Conservation (phyloP, 371 early-diverging fungal species). For the Actinomucor elegans region DNA sequence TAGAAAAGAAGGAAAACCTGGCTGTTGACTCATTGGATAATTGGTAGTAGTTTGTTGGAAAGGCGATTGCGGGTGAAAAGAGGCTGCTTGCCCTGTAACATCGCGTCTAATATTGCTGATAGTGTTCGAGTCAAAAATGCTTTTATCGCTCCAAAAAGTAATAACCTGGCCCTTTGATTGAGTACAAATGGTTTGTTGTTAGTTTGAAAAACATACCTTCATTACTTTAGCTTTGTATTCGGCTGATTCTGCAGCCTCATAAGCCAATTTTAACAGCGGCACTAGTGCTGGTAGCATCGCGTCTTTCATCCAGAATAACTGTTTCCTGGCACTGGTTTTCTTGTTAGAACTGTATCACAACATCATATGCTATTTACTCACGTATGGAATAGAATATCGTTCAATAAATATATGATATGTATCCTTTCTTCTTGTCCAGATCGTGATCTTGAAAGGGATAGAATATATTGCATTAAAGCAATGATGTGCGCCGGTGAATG, state of each 20-base stretch:
- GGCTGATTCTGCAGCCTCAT: constrained; percentile 43
- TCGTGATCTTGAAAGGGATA: constrained; percentile 46
- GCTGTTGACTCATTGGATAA: not conserved
- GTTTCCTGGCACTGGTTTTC: constrained; percentile 56
- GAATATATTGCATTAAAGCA: constrained; percentile 40
- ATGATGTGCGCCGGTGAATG: constrained; percentile 39
- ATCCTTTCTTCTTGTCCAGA: constrained; percentile 54
- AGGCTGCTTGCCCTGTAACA: constrained; percentile 25
- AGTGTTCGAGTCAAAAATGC: constrained; percentile 41
- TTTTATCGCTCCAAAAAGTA: constrained; percentile 54
- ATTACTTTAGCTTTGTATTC: constrained; percentile 53
- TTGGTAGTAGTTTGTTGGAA: too few relatives aligned
- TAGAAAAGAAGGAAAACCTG: not conserved
- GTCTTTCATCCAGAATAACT: constrained; percentile 56
- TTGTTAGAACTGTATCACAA: too few relatives aligned
- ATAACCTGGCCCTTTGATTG: constrained; percentile 54
- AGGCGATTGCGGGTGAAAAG: not conserved
- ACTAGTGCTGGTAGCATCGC: constrained; percentile 53
- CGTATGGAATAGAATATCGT: constrained; percentile 64
- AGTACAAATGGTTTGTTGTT: too few relatives aligned
- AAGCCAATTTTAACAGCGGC: constrained; percentile 52
- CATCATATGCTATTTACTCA: too few relatives aligned
- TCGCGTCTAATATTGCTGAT: constrained; percentile 40
- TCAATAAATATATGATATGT: constrained; percentile 59
- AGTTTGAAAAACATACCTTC: too few relatives aligned